Percentiles rank a stretch among this genome's conserved stretches.
These are phyloP conservation scores for Babesia ovis DNA, from an alignment of 169 alveolate species.

Conservation along the genomic window DNA sequence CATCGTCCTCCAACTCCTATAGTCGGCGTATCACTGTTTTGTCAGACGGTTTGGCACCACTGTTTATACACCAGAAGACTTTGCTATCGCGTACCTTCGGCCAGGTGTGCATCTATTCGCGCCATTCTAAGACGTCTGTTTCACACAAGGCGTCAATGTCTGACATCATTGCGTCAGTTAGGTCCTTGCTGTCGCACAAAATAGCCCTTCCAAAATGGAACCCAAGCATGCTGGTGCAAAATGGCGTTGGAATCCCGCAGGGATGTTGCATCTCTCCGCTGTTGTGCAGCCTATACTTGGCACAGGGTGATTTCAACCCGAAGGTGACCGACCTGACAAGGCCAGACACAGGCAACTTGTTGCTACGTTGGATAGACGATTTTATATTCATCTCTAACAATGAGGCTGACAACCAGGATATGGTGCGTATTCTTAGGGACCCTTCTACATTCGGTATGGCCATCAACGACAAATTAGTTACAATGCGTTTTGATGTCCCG, in stretches of 20 bases:
- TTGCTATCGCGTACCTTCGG: slow-evolving; percentile 20
- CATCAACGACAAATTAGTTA: slow-evolving; percentile 23
- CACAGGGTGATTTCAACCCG: slow-evolving; percentile 36
- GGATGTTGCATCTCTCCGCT: slow-evolving; percentile 67
- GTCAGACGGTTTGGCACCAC: background rate
- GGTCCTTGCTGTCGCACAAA: slow-evolving; percentile 11
- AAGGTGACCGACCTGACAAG: background rate
- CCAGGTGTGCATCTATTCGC: slow-evolving; percentile 20
- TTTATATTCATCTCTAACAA: slow-evolving; percentile 53
- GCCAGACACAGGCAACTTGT: slow-evolving; percentile 13
- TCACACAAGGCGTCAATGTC: slow-evolving; percentile 1
- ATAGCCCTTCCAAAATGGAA: slow-evolving; percentile 36
- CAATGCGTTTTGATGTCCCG: slow-evolving; percentile 12
- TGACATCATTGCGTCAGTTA: slow-evolving; percentile 44
- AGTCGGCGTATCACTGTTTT: slow-evolving; percentile 12
- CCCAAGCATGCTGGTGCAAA: background rate
- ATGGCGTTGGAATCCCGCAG: slow-evolving; percentile 62
- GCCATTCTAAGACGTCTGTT: background rate
- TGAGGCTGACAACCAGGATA: slow-evolving; percentile 24
- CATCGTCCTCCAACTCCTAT: slow-evolving; percentile 45
- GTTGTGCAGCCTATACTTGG: slow-evolving; percentile 52
- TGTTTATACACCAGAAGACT: background rate
- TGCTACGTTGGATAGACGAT: slow-evolving; percentile 69
- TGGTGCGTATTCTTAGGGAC: slow-evolving; percentile 33
- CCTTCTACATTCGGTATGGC: slow-evolving; percentile 21